These are phyloP conservation scores for Fraxinus greggii DNA, from an alignment of 305 asterid genomes.

Conservation along the genomic window DNA sequence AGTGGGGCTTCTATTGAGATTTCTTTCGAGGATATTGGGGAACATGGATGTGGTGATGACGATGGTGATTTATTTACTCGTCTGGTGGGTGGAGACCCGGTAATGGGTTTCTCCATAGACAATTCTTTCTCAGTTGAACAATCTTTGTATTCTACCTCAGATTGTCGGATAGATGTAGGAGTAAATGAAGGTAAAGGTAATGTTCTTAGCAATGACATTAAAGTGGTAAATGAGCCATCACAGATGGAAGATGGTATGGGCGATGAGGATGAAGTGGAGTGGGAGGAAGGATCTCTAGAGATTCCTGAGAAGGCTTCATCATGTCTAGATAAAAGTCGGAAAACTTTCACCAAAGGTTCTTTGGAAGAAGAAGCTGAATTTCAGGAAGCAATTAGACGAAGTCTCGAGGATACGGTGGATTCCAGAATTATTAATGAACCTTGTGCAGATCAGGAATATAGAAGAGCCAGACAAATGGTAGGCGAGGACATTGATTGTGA, in stretches of 20 bases:
- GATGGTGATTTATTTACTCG: slow-evolving; percentile 71
- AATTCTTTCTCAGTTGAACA: slow-evolving; percentile 37
- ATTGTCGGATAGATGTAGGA: not conserved
- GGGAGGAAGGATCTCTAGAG: slow-evolving; percentile 71
- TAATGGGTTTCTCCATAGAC: slow-evolving; percentile 43
- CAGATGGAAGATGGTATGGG: slow-evolving; percentile 34
- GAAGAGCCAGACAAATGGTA: slow-evolving; percentile 30
- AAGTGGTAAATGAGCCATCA: slow-evolving; percentile 21
- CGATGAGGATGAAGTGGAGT: slow-evolving; percentile 59
- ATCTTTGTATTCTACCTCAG: slow-evolving; percentile 33
- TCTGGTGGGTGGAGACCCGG: slow-evolving; percentile 70
- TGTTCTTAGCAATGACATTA: slow-evolving; percentile 18
- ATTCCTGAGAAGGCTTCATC: slow-evolving; percentile 34
- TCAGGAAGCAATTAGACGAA: slow-evolving; percentile 80
- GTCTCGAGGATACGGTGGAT: slow-evolving; percentile 55
- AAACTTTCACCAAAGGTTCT: slow-evolving; percentile 52
- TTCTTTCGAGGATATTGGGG: slow-evolving; percentile 61
- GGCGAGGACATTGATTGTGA: slow-evolving; percentile 18
- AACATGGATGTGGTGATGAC: slow-evolving; percentile 32
- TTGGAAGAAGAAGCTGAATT: slow-evolving; percentile 68
- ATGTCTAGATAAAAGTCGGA: slow-evolving; percentile 35
- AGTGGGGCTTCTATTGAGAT: slow-evolving; percentile 68
- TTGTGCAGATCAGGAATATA: slow-evolving; percentile 27
- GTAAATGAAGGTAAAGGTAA: slow-evolving; percentile 38
- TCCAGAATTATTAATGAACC: slow-evolving; percentile 26